phyloP scores from a whole-genome alignment of 1,284 basidiomycete species.

The Austropuccinia psidii region DNA sequence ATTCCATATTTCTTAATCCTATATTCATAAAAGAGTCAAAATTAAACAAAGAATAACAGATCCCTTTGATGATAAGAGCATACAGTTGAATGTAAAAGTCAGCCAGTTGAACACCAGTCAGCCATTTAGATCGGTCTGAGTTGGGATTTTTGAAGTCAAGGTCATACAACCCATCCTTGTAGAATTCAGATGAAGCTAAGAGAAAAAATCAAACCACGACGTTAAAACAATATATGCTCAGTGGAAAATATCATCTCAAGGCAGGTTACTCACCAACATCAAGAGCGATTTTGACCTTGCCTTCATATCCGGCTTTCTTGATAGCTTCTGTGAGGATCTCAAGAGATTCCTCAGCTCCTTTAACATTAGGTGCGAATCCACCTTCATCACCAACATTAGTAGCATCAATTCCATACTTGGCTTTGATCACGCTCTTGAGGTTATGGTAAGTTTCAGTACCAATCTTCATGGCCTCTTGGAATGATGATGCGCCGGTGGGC shows the following conservation, averaged over 20 bases:
- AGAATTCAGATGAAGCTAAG: slow-evolving; percentile 93
- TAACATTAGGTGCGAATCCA: slow-evolving; percentile 97
- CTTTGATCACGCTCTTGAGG: slow-evolving; percentile 97
- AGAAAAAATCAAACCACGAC: background rate
- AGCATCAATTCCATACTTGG: slow-evolving; percentile 98
- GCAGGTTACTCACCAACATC: slow-evolving; percentile 58
- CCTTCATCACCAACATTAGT: slow-evolving; percentile 99
- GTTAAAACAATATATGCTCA: background rate
- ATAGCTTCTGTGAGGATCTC: slow-evolving; percentile 94
- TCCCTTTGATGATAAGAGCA: background rate
- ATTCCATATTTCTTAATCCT: slow-evolving; percentile 82
- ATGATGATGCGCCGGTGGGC: slow-evolving; percentile 80
- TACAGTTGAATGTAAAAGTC: slow-evolving; percentile 76
- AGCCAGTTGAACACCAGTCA: slow-evolving; percentile 84
- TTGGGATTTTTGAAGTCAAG: slow-evolving; percentile 95
- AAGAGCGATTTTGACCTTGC: slow-evolving; percentile 97
- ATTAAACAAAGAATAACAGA: background rate
- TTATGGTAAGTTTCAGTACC: slow-evolving; percentile 98
- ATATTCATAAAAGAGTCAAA: background rate
- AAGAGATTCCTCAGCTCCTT: slow-evolving; percentile 92
- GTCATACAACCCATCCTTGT: slow-evolving; percentile 99
- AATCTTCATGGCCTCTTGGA: slow-evolving; percentile 97
- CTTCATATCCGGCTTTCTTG: slow-evolving; percentile 94
- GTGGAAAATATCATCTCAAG: background rate
- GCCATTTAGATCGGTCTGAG: slow-evolving; percentile 94